phyloP scores from a whole-genome alignment of 352 stramenopile genomes.

The Phytophthora capsici region DNA sequence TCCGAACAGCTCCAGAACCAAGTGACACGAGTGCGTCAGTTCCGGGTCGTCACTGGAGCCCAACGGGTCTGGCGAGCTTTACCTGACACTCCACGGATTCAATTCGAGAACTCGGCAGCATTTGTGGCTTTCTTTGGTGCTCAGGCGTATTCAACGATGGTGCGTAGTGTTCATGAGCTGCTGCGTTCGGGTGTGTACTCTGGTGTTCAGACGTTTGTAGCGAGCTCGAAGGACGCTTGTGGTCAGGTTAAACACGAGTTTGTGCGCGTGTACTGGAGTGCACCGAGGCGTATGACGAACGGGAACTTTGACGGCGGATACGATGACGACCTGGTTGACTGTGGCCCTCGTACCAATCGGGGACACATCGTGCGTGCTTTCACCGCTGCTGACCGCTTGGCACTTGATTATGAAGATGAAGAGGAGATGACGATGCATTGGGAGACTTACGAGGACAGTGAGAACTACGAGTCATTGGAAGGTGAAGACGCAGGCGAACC shows the following conservation, averaged over 20 bases:
- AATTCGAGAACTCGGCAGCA: slow-evolving; percentile 52
- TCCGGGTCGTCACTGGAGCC: slow-evolving; percentile 43
- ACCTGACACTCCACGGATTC: slow-evolving; percentile 45
- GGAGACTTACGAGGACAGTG: slow-evolving; percentile 40
- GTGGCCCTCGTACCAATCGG: slow-evolving; percentile 45
- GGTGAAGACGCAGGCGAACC: slow-evolving; percentile 30
- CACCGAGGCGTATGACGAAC: slow-evolving; percentile 20
- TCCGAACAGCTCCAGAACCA: slow-evolving; percentile 62
- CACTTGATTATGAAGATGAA: slow-evolving; percentile 40
- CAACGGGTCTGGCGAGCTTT: slow-evolving; percentile 57
- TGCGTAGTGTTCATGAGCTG: slow-evolving; percentile 42
- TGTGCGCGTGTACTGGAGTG: slow-evolving; percentile 54
- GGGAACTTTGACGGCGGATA: slow-evolving; percentile 35
- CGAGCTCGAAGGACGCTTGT: slow-evolving; percentile 47
- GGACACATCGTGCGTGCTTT: slow-evolving; percentile 65
- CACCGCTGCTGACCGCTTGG: slow-evolving; percentile 40
- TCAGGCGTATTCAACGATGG: slow-evolving; percentile 50
- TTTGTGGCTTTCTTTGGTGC: slow-evolving; percentile 54
- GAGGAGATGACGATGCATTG: slow-evolving; percentile 41
- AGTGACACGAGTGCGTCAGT: slow-evolving; percentile 55
- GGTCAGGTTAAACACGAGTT: slow-evolving; percentile 63
- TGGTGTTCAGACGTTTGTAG: slow-evolving; percentile 46
- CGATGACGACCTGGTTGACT: slow-evolving; percentile 51
- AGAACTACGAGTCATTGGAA: slow-evolving; percentile 23
- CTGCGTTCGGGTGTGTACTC: slow-evolving; percentile 47